Evolutionary conservation across 1,139 yeast genomes (phyloP).

Genomic region (Yamadazyma triangularis): DNA sequence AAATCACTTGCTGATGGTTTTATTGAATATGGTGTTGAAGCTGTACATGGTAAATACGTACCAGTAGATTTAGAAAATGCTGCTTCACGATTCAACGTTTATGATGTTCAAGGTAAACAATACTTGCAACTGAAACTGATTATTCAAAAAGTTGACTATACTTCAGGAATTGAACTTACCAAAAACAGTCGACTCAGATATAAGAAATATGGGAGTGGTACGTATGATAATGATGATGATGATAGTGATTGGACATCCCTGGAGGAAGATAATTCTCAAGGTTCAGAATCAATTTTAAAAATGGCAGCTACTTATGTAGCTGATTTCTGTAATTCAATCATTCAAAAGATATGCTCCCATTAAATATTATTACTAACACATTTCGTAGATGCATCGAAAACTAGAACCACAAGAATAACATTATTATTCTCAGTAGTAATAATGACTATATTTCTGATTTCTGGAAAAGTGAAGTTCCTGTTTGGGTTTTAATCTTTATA

Average conservation of each 20-base stretch:
- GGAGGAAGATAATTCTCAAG: slow-evolving; percentile 1
- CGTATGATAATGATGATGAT: slow-evolving; percentile 10
- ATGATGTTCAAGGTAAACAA: slow-evolving; percentile 31
- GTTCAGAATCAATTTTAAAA: slow-evolving; percentile 3
- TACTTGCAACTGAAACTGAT: slow-evolving; percentile 17
- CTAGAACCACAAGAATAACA: too few relatives aligned
- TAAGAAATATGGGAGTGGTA: slow-evolving; percentile 11
- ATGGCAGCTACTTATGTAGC: slow-evolving; percentile 7
- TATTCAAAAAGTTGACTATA: slow-evolving; percentile 17
- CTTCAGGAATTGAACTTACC: slow-evolving; percentile 11
- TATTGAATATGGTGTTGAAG: slow-evolving; percentile 45
- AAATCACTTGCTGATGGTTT: slow-evolving; percentile 39
- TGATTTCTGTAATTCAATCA: slow-evolving; percentile 6
- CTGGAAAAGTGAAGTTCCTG: slow-evolving; percentile 7
- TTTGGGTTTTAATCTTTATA: slow-evolving; percentile 17
- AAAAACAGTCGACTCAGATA: slow-evolving; percentile 7
- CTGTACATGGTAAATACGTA: slow-evolving; percentile 44
- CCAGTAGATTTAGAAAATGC: slow-evolving; percentile 36
- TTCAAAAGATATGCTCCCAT: too few relatives aligned
- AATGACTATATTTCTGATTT: too few relatives aligned
- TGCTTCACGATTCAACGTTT: slow-evolving; percentile 30
- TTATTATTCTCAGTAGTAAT: too few relatives aligned
- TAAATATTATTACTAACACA: too few relatives aligned
- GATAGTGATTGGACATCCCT: too few relatives aligned
- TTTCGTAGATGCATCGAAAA: too few relatives aligned